Conservation (phyloP, 2,329 filamentous ascomycete genomes). For the Fusarium chuoi region DNA sequence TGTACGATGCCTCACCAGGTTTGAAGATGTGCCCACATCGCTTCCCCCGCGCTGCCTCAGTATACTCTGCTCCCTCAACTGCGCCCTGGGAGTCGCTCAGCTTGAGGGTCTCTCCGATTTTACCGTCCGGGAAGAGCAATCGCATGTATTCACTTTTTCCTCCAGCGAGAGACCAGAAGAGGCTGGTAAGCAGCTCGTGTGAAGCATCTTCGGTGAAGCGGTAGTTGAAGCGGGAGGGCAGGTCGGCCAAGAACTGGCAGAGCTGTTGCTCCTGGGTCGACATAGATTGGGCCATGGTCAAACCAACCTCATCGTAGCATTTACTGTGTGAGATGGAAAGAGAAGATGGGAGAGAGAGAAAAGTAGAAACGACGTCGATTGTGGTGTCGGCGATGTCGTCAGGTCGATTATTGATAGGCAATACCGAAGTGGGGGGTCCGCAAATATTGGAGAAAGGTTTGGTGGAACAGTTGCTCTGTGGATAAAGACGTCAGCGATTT, state of each 20-base stretch:
- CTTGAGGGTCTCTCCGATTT: constrained; percentile 74
- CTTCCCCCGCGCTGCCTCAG: constrained; percentile 88
- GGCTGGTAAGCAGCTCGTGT: constrained; percentile 76
- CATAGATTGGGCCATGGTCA: constrained; percentile 64
- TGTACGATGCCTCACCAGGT: constrained; percentile 90
- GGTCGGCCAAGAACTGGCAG: constrained; percentile 81
- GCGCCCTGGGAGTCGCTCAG: constrained; percentile 89
- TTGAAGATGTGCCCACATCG: constrained; percentile 98
- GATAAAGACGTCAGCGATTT: constrained; percentile 31
- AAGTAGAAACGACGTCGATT: constrained; percentile 7
- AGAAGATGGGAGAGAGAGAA: constrained; percentile 9
- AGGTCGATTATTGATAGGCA: constrained; percentile 25
- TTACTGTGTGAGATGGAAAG: not conserved
- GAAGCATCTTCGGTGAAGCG: constrained; percentile 79
- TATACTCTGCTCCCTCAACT: constrained; percentile 95
- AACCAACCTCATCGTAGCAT: constrained; percentile 42
- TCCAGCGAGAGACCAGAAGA: constrained; percentile 89
- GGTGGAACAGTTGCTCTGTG: constrained; percentile 34
- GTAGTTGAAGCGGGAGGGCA: constrained; percentile 78
- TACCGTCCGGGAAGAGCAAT: constrained; percentile 84
- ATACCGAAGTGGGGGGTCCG: constrained; percentile 26
- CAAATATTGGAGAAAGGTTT: constrained; percentile 37
- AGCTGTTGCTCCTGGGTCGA: constrained; percentile 82
- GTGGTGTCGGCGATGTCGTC: constrained; percentile 42
- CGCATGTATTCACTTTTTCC: constrained; percentile 78